phyloP scores from a whole-genome alignment of 2,329 filamentous ascomycete species.

The Penicillium oxalicum region DNA sequence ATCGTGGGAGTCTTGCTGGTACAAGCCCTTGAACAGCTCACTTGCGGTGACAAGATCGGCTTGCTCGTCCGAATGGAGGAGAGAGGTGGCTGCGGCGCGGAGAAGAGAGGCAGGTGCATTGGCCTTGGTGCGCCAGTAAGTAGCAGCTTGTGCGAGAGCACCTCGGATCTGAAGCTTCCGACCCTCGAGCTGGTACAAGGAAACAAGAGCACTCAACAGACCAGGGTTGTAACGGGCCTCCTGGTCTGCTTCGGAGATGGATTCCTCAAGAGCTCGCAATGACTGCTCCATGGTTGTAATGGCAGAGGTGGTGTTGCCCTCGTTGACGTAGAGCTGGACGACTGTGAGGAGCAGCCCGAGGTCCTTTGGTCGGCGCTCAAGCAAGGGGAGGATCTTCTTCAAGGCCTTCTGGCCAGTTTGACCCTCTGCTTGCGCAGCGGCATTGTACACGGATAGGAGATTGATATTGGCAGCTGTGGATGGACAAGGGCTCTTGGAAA shows the following conservation, averaged over 20 bases:
- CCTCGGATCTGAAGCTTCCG: slow-evolving; percentile 65
- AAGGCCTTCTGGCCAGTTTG: slow-evolving; percentile 62
- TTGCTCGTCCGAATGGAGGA: slow-evolving; percentile 66
- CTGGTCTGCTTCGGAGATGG: slow-evolving; percentile 50
- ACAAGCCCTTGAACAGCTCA: slow-evolving; percentile 70
- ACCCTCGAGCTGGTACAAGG: slow-evolving; percentile 70
- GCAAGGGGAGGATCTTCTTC: slow-evolving; percentile 61
- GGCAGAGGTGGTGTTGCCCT: slow-evolving; percentile 66
- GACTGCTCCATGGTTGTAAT: slow-evolving; percentile 70
- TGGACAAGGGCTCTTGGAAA: slow-evolving; percentile 44
- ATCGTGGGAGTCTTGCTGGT: slow-evolving; percentile 59
- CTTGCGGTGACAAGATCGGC: slow-evolving; percentile 66
- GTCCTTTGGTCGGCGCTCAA: slow-evolving; percentile 71
- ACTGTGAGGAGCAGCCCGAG: slow-evolving; percentile 74
- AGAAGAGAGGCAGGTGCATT: slow-evolving; percentile 61
- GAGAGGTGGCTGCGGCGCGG: slow-evolving; percentile 72
- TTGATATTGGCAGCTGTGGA: slow-evolving; percentile 49
- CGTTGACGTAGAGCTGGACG: slow-evolving; percentile 71
- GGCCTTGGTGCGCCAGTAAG: slow-evolving; percentile 68
- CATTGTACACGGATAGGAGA: slow-evolving; percentile 59
- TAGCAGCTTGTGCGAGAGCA: slow-evolving; percentile 72
- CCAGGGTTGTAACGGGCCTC: slow-evolving; percentile 78
- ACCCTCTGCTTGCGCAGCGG: slow-evolving; percentile 60
- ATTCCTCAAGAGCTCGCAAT: slow-evolving; percentile 63
- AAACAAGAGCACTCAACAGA: slow-evolving; percentile 70